Conservation (phyloP, 1,284 basidiomycete genomes). For the Leccinum pachyderme region DNA sequence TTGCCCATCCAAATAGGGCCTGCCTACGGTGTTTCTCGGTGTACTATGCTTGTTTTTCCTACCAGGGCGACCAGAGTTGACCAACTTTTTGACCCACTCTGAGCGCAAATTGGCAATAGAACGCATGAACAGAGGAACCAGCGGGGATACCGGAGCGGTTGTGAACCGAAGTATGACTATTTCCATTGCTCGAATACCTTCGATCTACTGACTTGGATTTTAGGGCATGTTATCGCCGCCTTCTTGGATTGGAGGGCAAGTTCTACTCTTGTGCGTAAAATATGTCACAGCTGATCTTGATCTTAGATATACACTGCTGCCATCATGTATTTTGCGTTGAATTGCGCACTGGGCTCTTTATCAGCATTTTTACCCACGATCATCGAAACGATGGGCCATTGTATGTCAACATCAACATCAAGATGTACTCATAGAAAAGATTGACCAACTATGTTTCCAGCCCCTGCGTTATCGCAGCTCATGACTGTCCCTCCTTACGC, state of each 20-base stretch:
- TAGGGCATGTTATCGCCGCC: constrained; percentile 62
- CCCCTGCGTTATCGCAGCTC: constrained; percentile 56
- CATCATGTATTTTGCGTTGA: constrained; percentile 76
- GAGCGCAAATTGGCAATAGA: constrained; percentile 74
- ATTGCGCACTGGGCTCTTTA: constrained; percentile 75
- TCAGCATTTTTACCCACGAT: constrained; percentile 87
- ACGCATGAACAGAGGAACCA: constrained; percentile 69
- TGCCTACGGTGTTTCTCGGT: constrained; percentile 69
- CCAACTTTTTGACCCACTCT: constrained; percentile 64
- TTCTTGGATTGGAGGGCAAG: constrained; percentile 71
- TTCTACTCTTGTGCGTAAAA: constrained; percentile 3
- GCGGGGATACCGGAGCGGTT: constrained; percentile 63
- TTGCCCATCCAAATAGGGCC: constrained; percentile 41
- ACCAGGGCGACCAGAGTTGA: constrained; percentile 77
- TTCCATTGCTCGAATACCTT: neutral
- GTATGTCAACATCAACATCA: constrained; percentile 30
- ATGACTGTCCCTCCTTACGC: constrained; percentile 84
- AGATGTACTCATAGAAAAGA: neutral
- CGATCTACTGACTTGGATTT: neutral
- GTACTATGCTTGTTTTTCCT: constrained; percentile 63
- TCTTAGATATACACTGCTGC: constrained; percentile 59
- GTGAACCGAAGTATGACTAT: constrained; percentile 57
- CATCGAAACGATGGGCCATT: constrained; percentile 67
- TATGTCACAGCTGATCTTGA: neutral
- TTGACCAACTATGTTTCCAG: constrained; percentile 28